Conservation (phyloP, 1,284 basidiomycete genomes). For the Irpex sp. region DNA sequence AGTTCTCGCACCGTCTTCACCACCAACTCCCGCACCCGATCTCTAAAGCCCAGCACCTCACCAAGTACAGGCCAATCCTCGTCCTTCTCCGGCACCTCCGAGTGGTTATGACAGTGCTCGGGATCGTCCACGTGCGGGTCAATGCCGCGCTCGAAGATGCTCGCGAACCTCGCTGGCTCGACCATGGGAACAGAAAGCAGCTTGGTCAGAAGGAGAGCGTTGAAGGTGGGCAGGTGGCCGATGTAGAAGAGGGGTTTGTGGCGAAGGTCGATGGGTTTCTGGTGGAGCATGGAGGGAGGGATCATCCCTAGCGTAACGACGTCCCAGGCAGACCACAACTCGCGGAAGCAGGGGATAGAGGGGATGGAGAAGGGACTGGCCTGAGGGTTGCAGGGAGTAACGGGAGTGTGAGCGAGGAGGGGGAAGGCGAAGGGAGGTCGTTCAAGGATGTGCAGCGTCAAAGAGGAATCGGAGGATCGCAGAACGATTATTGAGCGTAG, state of each 20-base stretch:
- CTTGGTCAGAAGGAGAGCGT: constrained; percentile 66
- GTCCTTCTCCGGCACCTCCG: constrained; percentile 76
- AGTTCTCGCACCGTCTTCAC: constrained; percentile 64
- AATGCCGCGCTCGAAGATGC: constrained; percentile 71
- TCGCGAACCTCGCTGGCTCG: constrained; percentile 47
- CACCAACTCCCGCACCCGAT: constrained; percentile 72
- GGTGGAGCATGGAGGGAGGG: constrained; percentile 71
- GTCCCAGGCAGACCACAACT: constrained; percentile 86
- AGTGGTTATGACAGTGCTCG: constrained; percentile 78
- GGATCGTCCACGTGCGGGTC: constrained; percentile 92
- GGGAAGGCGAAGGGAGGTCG: constrained; percentile 65
- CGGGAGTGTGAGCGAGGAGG: constrained; percentile 29
- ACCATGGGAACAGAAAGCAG: constrained; percentile 53
- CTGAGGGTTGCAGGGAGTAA: constrained; percentile 21
- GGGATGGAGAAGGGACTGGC: constrained; percentile 49
- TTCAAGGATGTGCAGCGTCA: constrained; percentile 65
- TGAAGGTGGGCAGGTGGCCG: constrained; percentile 69
- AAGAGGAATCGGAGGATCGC: neutral
- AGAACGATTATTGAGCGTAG: constrained; percentile 17
- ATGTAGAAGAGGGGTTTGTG: constrained; percentile 90
- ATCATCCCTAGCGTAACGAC: constrained; percentile 86
- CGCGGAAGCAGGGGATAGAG: constrained; percentile 67
- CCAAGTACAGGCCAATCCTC: constrained; percentile 85
- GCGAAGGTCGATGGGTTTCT: constrained; percentile 88
- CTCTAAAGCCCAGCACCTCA: constrained; percentile 73